Evolutionary conservation across 108 stramenopile genomes (phyloP).

Genomic region (Cyclotella distinguenda): DNA sequence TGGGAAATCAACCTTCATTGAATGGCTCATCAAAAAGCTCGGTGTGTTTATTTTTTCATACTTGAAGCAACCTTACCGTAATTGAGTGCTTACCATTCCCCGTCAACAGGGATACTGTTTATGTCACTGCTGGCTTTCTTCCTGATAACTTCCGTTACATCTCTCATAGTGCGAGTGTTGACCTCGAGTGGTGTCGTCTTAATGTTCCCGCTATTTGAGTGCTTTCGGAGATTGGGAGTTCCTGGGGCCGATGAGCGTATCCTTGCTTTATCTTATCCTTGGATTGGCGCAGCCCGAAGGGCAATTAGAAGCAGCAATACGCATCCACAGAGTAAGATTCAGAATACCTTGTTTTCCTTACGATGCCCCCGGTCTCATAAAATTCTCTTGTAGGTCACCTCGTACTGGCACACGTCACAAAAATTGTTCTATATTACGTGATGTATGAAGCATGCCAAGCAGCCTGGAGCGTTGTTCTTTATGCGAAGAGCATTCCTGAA

Average conservation of each 20-base stretch:
- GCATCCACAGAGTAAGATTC: conserved; percentile 38
- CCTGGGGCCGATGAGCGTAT: conserved; percentile 57
- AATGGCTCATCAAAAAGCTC: conserved; percentile 35
- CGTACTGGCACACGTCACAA: conserved; percentile 41
- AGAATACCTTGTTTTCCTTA: background rate
- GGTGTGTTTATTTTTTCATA: conserved; percentile 9
- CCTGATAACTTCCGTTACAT: conserved; percentile 61
- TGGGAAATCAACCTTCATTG: conserved; percentile 2
- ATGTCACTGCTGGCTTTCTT: conserved; percentile 60
- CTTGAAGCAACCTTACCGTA: too few species aligned
- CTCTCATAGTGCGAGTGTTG: conserved; percentile 67
- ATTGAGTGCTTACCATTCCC: too few species aligned
- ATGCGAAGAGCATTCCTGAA: conserved; percentile 60
- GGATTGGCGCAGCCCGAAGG: conserved; percentile 56
- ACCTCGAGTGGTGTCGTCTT: conserved; percentile 66
- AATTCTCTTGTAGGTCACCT: conserved; percentile 30
- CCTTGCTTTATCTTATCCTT: conserved; percentile 61
- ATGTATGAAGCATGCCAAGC: conserved; percentile 74
- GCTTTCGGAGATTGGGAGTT: conserved; percentile 50
- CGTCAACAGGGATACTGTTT: conserved; percentile 27
- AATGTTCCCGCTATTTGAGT: conserved; percentile 64
- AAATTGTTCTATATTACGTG: conserved; percentile 63
- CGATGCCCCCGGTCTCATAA: background rate
- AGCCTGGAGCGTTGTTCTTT: conserved; percentile 63
- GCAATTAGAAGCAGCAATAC: conserved; percentile 38